Conservation (phyloP, 805 yeast genomes). For the Candida dendrica region DNA sequence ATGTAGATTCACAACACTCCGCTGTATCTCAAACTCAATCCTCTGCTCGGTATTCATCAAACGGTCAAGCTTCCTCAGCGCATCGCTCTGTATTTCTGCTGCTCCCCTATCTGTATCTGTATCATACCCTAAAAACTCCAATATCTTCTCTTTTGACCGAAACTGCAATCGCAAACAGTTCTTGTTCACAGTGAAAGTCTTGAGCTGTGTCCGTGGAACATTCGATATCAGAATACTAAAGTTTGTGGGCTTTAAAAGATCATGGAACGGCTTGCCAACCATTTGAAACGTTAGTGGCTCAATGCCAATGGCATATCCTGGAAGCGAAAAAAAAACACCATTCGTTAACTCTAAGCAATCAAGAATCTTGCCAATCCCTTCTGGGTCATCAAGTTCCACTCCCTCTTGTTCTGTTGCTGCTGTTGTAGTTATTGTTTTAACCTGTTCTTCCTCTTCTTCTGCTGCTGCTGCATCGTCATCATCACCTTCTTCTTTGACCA, state of each 20-base stretch:
- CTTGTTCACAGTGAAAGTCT: slow-evolving; percentile 5
- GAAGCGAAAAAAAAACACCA: background rate
- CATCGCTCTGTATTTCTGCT: background rate
- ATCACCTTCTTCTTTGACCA: slow-evolving; percentile 1
- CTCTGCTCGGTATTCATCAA: background rate
- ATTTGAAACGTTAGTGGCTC: slow-evolving; percentile 6
- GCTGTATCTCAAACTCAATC: background rate
- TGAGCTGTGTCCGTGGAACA: background rate
- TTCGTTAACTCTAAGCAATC: background rate
- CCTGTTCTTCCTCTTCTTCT: background rate
- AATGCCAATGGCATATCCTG: slow-evolving; percentile 10
- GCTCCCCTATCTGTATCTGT: slow-evolving; percentile 4
- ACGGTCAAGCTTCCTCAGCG: background rate
- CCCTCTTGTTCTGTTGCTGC: too few species aligned
- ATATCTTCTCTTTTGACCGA: slow-evolving; percentile 6
- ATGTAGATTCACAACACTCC: background rate
- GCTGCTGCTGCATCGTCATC: background rate
- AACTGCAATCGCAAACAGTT: slow-evolving; percentile 12
- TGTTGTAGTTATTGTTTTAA: too few species aligned
- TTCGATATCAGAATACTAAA: slow-evolving; percentile 13
- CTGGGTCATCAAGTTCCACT: background rate
- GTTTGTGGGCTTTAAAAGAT: slow-evolving; percentile 4
- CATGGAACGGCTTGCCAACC: slow-evolving; percentile 10
- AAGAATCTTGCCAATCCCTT: background rate
- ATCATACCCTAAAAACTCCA: slow-evolving; percentile 9